Conservation (phyloP, 179 eudicot species). For the Corrigiola litoralis region DNA sequence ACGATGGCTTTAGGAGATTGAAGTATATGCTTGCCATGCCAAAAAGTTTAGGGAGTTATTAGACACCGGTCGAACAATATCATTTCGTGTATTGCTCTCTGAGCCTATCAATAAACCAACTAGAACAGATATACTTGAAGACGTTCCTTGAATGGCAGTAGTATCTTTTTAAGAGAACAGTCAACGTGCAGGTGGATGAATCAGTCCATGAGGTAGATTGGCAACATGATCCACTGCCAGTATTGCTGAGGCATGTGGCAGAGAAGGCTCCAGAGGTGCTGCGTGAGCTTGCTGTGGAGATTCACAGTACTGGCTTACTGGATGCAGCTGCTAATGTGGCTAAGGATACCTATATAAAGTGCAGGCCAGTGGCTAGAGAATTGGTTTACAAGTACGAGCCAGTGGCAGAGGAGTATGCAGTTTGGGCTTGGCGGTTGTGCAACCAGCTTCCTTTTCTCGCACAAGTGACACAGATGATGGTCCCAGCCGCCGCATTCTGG, state of each 20-base stretch:
- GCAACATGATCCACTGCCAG: constrained; percentile 9
- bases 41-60: too few species aligned
- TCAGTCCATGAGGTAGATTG: constrained; percentile 18
- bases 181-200: constrained; percentile 21
- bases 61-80: too few species aligned
- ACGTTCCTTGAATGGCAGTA: too few species aligned
- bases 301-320: constrained; percentile 12
- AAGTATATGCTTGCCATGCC: too few species aligned
- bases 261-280: neutral
- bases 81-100: too few species aligned
- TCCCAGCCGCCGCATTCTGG: constrained; percentile 15
- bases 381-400: constrained; percentile 16
- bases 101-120: too few species aligned
- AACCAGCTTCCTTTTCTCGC: constrained; percentile 8
- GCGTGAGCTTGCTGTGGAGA: constrained; percentile 7
- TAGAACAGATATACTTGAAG: too few species aligned
- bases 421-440: constrained; percentile 20
- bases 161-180: too few species aligned
- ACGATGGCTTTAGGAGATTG: too few species aligned
- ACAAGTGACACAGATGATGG: neutral
- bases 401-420: constrained; percentile 18
- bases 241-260: neutral
- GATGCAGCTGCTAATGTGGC: constrained; percentile 10
- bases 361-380: constrained; percentile 16
- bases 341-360: constrained; percentile 10